A percentile compares a stretch with the other conserved stretches of the same genome.
phyloP scores from a whole-genome alignment of 1,284 basidiomycete genomes.

The Lentinus polychrous region DNA sequence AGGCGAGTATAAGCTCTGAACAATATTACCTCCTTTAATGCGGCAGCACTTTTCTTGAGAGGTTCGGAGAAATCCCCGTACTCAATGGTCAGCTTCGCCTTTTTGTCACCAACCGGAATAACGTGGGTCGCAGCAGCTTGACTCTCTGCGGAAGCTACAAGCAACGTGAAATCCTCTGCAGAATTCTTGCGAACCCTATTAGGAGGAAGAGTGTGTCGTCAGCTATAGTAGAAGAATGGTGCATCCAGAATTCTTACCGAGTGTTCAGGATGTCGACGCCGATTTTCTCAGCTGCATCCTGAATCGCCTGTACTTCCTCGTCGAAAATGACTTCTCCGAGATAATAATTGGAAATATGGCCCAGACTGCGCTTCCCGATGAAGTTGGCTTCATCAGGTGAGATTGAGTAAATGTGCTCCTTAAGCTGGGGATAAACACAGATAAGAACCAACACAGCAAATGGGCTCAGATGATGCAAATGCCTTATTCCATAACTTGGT shows the following conservation, averaged over 20 bases:
- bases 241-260: conserved; percentile 38
- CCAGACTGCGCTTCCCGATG: conserved; percentile 72
- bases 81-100: conserved; percentile 53
- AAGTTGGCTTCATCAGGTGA: conserved; percentile 58
- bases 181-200: conserved; percentile 65
- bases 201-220: too few relatives aligned
- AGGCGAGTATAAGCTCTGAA: background rate
- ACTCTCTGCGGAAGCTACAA: conserved; percentile 60
- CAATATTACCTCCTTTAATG: conserved; percentile 50
- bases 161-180: conserved; percentile 52
- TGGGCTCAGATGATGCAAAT: conserved; percentile 12
- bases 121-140: conserved; percentile 37
- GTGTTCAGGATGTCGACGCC: conserved; percentile 74
- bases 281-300: conserved; percentile 65
- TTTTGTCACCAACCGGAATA: conserved; percentile 34
- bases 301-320: conserved; percentile 68
- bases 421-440: conserved; percentile 37
- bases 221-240: background rate
- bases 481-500: conserved; percentile 58
- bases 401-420: conserved; percentile 63
- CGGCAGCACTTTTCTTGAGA: conserved; percentile 46
- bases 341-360: conserved; percentile 81
- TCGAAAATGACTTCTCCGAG: conserved; percentile 64
- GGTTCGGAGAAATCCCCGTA: conserved; percentile 64
- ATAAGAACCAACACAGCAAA: background rate